Conservation (phyloP, 495 filamentous ascomycete genomes). For the Neurospora sublineolata region DNA sequence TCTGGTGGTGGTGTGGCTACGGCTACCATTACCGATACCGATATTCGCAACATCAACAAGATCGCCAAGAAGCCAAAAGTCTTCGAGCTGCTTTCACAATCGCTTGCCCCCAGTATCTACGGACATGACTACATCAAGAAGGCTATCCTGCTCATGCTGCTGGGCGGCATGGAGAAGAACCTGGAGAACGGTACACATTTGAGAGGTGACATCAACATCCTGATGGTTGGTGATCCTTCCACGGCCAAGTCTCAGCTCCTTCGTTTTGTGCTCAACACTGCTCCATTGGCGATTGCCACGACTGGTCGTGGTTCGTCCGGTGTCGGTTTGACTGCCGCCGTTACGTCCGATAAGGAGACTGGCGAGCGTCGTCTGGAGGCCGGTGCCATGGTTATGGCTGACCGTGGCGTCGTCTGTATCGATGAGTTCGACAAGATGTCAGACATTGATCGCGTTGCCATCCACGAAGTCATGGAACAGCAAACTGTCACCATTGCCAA, state of each 20-base stretch:
- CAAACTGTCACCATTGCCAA: conserved; percentile 99
- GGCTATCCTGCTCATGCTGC: conserved; percentile 89
- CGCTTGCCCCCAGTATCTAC: conserved; percentile 93
- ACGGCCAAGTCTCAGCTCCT: conserved; percentile 97
- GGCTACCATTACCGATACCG: conserved; percentile 87
- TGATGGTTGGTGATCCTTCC: conserved; percentile 98
- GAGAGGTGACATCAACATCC: conserved; percentile 96
- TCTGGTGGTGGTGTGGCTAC: conserved; percentile 89
- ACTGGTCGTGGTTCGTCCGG: conserved; percentile 96
- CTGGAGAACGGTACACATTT: conserved; percentile 96
- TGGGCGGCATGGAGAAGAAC: conserved; percentile 99
- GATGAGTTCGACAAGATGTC: conserved; percentile 99
- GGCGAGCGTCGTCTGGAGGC: conserved; percentile 91
- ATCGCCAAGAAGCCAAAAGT: conserved; percentile 90
- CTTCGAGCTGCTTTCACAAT: conserved; percentile 89
- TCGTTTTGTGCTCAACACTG: conserved; percentile 95
- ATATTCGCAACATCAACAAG: conserved; percentile 98
- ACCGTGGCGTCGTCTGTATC: conserved; percentile 96
- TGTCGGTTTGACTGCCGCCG: conserved; percentile 94
- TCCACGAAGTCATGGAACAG: conserved; percentile 99
- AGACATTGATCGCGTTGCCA: conserved; percentile 93
- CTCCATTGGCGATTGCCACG: conserved; percentile 91
- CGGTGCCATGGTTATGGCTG: conserved; percentile 96
- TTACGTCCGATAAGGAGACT: conserved; percentile 94
- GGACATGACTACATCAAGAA: conserved; percentile 98